Percentiles rank a stretch among this genome's conserved stretches.
Conservation (phyloP, 164 flowering plant genomes). For the Houttuynia cordata region DNA sequence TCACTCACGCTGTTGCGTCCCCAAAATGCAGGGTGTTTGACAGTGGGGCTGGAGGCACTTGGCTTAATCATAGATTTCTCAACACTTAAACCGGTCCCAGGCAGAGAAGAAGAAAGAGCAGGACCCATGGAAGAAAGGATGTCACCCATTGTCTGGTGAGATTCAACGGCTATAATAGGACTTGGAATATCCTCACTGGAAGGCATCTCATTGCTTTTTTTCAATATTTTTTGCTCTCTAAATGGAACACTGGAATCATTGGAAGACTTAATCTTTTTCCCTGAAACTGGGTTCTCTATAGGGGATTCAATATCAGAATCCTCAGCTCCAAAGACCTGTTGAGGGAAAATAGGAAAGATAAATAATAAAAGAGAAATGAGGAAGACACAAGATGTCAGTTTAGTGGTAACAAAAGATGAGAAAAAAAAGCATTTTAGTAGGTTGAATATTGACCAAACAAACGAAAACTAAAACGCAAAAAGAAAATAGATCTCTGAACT, state of each 20-base stretch:
- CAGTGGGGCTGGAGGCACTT: slow-evolving; percentile 30
- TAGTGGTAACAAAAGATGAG: not conserved
- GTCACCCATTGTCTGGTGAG: slow-evolving; percentile 69
- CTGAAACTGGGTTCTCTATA: slow-evolving; percentile 18
- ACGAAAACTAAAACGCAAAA: not conserved
- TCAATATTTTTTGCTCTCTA: slow-evolving; percentile 29
- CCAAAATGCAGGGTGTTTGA: slow-evolving; percentile 74
- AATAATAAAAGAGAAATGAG: not conserved
- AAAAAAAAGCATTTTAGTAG: not conserved
- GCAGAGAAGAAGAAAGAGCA: slow-evolving; percentile 25
- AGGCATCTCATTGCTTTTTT: slow-evolving; percentile 29
- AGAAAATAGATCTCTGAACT: not conserved
- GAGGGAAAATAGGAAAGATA: not conserved
- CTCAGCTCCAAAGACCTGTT: slow-evolving; percentile 53
- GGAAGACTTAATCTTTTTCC: slow-evolving; percentile 20
- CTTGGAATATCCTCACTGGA: slow-evolving; percentile 21
- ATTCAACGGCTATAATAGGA: slow-evolving; percentile 29
- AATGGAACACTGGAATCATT: slow-evolving; percentile 22
- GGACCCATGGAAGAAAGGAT: slow-evolving; percentile 56
- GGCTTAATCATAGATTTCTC: slow-evolving; percentile 43
- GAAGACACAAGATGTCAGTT: not conserved
- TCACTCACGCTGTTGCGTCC: slow-evolving; percentile 74
- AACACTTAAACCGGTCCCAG: slow-evolving; percentile 33
- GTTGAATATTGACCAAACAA: not conserved
- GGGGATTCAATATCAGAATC: slow-evolving; percentile 59